These are phyloP conservation scores for Biscutella laevigata DNA, from an alignment of 441 rosid species.

Conservation along the genomic window DNA sequence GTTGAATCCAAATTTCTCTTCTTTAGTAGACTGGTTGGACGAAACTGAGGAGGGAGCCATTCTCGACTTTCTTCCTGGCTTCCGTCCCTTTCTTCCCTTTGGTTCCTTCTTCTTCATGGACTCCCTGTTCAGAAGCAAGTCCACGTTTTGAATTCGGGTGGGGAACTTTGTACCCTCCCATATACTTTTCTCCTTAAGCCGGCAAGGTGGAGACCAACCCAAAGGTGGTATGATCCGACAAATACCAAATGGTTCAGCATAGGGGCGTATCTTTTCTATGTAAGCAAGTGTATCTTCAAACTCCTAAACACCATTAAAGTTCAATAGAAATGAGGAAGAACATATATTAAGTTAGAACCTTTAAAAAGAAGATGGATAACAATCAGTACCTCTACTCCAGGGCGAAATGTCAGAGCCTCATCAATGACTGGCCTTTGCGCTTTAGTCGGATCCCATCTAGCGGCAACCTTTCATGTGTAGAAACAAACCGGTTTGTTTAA, in stretches of 20 bases:
- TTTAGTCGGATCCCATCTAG: conserved; percentile 60
- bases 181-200: conserved; percentile 42
- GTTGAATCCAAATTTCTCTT: conserved; percentile 69
- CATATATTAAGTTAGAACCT: background rate
- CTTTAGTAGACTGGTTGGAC: conserved; percentile 30
- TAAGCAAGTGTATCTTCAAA: conserved; percentile 73
- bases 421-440: conserved; percentile 50
- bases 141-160: conserved; percentile 65
- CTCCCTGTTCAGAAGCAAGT: conserved; percentile 74
- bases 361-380: background rate
- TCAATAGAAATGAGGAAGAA: background rate
- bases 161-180: conserved; percentile 66
- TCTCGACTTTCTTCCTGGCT: conserved; percentile 44
- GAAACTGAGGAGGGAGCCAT: conserved; percentile 28
- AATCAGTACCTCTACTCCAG: conserved; percentile 53
- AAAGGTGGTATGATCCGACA: conserved; percentile 80
- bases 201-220: conserved; percentile 68
- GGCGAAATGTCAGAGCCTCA: conserved; percentile 66
- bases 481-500: background rate
- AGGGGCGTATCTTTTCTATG: conserved; percentile 56
- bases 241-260: conserved; percentile 62
- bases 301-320: conserved; percentile 40
- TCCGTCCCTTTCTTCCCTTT: conserved; percentile 52
- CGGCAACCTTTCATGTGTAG: conserved; percentile 29
- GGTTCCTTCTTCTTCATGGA: conserved; percentile 57